Conservation (phyloP, 2,329 filamentous ascomycete species). For the Penicillium sclerotigenum region DNA sequence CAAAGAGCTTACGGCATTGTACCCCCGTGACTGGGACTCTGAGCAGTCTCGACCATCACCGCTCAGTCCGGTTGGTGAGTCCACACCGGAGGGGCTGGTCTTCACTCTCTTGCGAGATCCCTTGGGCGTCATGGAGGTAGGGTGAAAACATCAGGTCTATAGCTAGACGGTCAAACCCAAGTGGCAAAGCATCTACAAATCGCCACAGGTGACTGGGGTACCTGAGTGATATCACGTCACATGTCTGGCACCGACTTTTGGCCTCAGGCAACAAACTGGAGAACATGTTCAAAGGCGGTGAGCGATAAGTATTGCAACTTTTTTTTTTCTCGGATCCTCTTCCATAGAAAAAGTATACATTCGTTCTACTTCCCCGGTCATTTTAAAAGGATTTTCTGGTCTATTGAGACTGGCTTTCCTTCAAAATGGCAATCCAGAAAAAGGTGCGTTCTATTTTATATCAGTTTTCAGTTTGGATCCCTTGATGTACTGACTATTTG, state of each 20-base stretch:
- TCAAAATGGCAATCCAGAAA: constrained; percentile 89
- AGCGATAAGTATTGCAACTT: constrained; percentile 28
- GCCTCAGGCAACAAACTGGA: constrained; percentile 27
- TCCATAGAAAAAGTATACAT: constrained; percentile 17
- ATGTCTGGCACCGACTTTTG: constrained; percentile 28
- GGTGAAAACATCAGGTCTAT: constrained; percentile 35
- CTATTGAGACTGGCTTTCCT: constrained; percentile 23
- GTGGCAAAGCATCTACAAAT: constrained; percentile 10
- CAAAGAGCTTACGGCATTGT: constrained; percentile 29
- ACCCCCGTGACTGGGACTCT: constrained; percentile 26
- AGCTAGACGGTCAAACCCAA: constrained; percentile 1
- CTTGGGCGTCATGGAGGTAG: constrained; percentile 38
- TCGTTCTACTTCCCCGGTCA: constrained; percentile 10
- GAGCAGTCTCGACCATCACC: constrained; percentile 27
- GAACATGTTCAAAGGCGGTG: constrained; percentile 17
- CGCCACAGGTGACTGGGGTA: constrained; percentile 19
- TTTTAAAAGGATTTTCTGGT: constrained; percentile 23
- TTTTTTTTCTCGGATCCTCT: constrained; percentile 21
- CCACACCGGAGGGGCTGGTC: constrained; percentile 36
- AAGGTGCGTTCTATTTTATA: constrained; percentile 54
- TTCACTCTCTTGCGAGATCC: constrained; percentile 46
- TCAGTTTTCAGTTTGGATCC: background rate
- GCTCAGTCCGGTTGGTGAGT: constrained; percentile 26
- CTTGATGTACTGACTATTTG: constrained; percentile 29
- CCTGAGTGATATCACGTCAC: constrained; percentile 36